Evolutionary conservation across 2,329 filamentous ascomycete species (phyloP).

Genomic region (Fusarium sulawesiense): DNA sequence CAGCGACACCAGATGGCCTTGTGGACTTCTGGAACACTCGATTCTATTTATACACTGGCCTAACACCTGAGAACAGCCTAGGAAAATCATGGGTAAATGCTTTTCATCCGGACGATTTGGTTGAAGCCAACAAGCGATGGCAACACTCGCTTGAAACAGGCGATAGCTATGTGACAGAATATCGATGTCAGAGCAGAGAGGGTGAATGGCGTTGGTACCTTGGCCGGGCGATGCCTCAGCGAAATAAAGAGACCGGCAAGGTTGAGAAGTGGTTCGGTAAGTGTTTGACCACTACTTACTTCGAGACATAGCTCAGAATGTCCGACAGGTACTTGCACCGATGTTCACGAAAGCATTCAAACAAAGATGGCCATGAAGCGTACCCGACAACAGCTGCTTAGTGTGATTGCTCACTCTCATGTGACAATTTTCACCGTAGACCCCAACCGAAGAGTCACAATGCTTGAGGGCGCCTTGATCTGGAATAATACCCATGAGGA

Average conservation of each 20-base stretch:
- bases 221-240: conserved; percentile 75
- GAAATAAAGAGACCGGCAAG: conserved; percentile 71
- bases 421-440: conserved; percentile 83
- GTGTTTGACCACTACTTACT: conserved; percentile 17
- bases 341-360: conserved; percentile 80
- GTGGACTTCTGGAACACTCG: conserved; percentile 80
- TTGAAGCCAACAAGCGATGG: conserved; percentile 68
- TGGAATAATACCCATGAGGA: conserved; percentile 60
- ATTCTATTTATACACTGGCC: conserved; percentile 84
- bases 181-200: conserved; percentile 72
- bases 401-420: conserved; percentile 78
- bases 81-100: conserved; percentile 71
- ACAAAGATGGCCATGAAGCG: conserved; percentile 73
- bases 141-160: conserved; percentile 72
- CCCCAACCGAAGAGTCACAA: conserved; percentile 67
- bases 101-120: conserved; percentile 78
- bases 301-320: not conserved
- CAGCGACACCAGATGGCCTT: conserved; percentile 71
- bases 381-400: conserved; percentile 76
- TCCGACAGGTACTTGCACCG: conserved; percentile 72
- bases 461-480: conserved; percentile 76
- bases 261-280: conserved; percentile 83
- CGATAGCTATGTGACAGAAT: conserved; percentile 76
- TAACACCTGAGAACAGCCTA: conserved; percentile 70
- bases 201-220: conserved; percentile 85